Evolutionary conservation across 2,329 filamentous ascomycete genomes (phyloP), one percentile per base, ranked within the genome.

Genomic region (Clarireedia monteithiana): DNA sequence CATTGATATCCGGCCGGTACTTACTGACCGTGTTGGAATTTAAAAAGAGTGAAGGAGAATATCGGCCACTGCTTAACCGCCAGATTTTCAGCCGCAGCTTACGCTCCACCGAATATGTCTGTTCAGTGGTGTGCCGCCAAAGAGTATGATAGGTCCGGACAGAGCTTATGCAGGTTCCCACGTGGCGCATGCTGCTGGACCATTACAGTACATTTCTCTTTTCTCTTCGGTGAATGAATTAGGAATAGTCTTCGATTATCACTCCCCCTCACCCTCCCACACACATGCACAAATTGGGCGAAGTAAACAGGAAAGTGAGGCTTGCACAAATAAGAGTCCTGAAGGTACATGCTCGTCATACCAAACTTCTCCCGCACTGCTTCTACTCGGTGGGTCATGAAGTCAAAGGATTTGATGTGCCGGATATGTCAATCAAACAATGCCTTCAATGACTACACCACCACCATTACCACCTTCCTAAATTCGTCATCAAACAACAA

Each of bases 321-420:
- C 57, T 55, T 55, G 53, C 57, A 48, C 12, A 24, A 42, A 48
- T 42, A 53, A 48, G 48, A 48, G 42, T 55, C 24, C 36, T 36
- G 27, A 15, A 46, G 39, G 20, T 40, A 50, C 7, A 23, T 23
- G 17, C 42, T 24, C 17, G 42, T 46, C 17, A 24, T 26, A 46
- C 42, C 42, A 46, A 46, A 23, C 42, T 23, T 24, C 42, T 23
- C 10, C 20, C 42, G 42, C 20, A 46, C n/a, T 46, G n/a, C 17
- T 46, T 45, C 42, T 46, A 46, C 42, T 46, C 42, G 42, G 42
- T 46, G 20, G 20, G 12, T 14, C 17, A 10, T 4, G 17, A 7
- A 20, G 24, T 14, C 7, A 15, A 23, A 46, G 42, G 42, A 45
- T 46, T 46, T 20, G 42, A 46, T 46, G 12, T 46, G 23, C 42